Percentiles rank a stretch among this genome's conserved stretches.
Conservation (phyloP, 768 basidiomycete genomes). For the Boletus vinaceobasis region DNA sequence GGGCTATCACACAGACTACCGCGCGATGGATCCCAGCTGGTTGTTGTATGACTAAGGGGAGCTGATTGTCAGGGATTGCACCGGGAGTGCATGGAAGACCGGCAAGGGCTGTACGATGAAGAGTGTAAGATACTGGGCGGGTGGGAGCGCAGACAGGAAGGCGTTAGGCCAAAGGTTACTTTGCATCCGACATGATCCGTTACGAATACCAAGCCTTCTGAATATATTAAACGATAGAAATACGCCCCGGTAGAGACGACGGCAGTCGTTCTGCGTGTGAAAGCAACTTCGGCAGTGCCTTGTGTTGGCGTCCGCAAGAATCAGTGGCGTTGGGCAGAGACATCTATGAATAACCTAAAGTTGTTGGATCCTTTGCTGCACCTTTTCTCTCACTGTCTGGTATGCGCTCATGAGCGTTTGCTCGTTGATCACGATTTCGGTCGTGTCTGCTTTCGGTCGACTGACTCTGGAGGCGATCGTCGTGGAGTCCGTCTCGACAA, state of each 20-base stretch:
- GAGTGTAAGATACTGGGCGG: conserved; percentile 6
- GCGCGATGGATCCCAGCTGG: conserved; percentile 2
- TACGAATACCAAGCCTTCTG: not conserved
- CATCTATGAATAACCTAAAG: conserved; percentile 44
- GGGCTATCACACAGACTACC: not conserved
- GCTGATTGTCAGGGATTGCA: not conserved
- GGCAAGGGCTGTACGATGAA: conserved; percentile 4
- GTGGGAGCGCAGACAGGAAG: not conserved
- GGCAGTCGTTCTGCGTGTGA: not conserved
- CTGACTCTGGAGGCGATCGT: conserved; percentile 96
- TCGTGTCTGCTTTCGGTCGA: conserved; percentile 86
- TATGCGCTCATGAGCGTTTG: conserved; percentile 93
- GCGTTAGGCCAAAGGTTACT: not conserved
- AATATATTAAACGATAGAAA: not conserved
- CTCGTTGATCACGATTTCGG: conserved; percentile 98
- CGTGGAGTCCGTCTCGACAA: conserved; percentile 92
- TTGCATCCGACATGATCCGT: conserved; percentile 6
- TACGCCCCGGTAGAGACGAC: not conserved
- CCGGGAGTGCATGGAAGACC: not conserved
- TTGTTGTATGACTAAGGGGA: conserved; percentile 14
- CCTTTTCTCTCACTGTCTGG: conserved; percentile 81
- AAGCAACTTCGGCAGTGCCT: not conserved
- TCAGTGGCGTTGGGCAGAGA: conserved; percentile 3
- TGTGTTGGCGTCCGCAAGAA: not conserved
- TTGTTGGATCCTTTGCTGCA: conserved; percentile 79